Evolutionary conservation across 1,139 yeast species (phyloP).

Genomic region (Saccharomyces hybrid): DNA sequence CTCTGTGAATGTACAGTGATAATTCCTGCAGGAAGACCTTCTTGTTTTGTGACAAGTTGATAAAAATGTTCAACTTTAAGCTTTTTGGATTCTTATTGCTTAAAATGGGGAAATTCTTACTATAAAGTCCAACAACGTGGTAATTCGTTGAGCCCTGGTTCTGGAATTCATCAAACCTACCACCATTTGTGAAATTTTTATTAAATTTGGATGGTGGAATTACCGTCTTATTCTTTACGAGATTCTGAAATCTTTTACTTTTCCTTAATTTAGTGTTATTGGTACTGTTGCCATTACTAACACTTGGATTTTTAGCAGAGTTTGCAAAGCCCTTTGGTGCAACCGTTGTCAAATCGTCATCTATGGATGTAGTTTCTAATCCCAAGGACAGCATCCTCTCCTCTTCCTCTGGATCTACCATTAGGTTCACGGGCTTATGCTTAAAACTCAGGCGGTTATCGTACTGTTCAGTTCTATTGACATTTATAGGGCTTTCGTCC

Average conservation of each 20-base stretch:
- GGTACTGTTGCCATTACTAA: background rate
- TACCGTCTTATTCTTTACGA: background rate
- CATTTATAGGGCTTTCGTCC: conserved; percentile 29
- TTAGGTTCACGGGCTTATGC: conserved; percentile 13
- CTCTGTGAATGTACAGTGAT: conserved; percentile 21
- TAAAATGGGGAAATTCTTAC: conserved; percentile 26
- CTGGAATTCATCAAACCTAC: background rate
- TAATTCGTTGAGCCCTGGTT: conserved; percentile 2
- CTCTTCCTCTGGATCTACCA: conserved; percentile 10
- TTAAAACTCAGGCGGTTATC: conserved; percentile 16
- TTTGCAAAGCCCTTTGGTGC: background rate
- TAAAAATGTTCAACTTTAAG: conserved; percentile 26
- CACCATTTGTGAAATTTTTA: background rate
- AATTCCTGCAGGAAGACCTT: conserved; percentile 27
- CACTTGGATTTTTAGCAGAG: background rate
- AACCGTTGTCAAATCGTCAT: conserved; percentile 3
- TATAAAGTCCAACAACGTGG: conserved; percentile 23
- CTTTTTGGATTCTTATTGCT: conserved; percentile 28
- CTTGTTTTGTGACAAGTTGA: conserved; percentile 24
- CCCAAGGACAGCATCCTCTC: conserved; percentile 8
- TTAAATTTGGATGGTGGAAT: background rate
- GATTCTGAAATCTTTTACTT: conserved; percentile 15
- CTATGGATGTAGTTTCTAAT: conserved; percentile 3
- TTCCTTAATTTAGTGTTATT: conserved; percentile 10
- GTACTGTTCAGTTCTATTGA: conserved; percentile 16